Conservation (phyloP, 768 basidiomycete species). For the Hydnomerulius pinastri region DNA sequence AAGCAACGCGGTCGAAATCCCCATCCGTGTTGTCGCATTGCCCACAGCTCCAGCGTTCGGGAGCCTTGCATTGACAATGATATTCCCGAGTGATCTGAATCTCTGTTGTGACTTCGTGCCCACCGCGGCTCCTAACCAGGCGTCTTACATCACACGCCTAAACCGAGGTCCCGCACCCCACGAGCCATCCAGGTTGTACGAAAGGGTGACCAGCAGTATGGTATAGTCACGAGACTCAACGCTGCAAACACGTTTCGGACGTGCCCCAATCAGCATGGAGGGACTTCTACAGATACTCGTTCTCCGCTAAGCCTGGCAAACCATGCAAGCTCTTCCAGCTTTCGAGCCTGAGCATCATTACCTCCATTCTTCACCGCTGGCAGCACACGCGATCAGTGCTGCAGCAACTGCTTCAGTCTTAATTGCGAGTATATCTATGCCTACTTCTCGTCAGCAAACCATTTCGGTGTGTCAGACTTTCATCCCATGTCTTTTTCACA, state of each 20-base stretch:
- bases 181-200: too few relatives aligned
- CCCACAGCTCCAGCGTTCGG: too few relatives aligned
- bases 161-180: too few relatives aligned
- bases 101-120: too few relatives aligned
- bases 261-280: slow-evolving; percentile 27
- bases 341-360: slow-evolving; percentile 25
- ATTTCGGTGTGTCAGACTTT: slow-evolving; percentile 31
- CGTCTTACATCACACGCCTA: too few relatives aligned
- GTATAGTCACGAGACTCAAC: slow-evolving; percentile 24
- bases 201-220: neutral
- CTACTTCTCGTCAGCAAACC: slow-evolving; percentile 24
- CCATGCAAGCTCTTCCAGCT: slow-evolving; percentile 34
- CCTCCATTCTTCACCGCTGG: slow-evolving; percentile 27
- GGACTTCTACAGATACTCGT: slow-evolving; percentile 21
- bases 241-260: slow-evolving; percentile 34
- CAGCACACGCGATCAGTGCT: slow-evolving; percentile 32
- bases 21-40: too few relatives aligned
- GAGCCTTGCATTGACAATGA: too few relatives aligned
- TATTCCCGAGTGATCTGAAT: too few relatives aligned
- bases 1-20: too few relatives aligned
- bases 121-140: too few relatives aligned
- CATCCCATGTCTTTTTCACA: slow-evolving; percentile 11
- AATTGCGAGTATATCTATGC: slow-evolving; percentile 30
- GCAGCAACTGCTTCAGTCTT: slow-evolving; percentile 34
- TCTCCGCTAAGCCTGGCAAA: slow-evolving; percentile 33